Base-by-base conservation (phyloP, 2,329 filamentous ascomycete genomes). In the Didymella segeticola region DNA sequence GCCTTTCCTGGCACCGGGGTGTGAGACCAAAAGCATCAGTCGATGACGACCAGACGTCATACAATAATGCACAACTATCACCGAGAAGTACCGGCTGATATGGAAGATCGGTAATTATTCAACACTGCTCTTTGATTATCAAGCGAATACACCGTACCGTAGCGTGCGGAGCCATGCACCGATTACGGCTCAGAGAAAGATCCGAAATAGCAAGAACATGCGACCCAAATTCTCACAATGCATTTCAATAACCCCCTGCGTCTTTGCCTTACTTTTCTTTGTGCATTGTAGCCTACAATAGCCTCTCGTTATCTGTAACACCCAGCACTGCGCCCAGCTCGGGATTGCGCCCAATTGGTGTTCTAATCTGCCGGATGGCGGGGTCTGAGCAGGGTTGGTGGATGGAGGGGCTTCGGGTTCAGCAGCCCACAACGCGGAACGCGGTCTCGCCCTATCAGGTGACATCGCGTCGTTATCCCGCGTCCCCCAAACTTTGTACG, bases 1-100 rank as follows among this genome's bases (percentile, higher is more conserved):
- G 93, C 95, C 2, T 99, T 99, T 70, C 95, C 96, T 0, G 93
- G 93, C 20, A 98, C 96, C 20, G 90, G 90, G 26, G 79, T 87
- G 19, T 87, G 34, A 46, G 19, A 23, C 31, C 22, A 1, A 36
- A 7, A 12, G 22, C 9, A 33, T 2, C 2, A 14, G 11, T 10
- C 5, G 7, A 15, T 17, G 11, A 19, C 10, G 12, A 25, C 15
- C 20, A 27, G 29, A 38, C 38, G 26, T 43, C 49, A 52, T 22
- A n/a, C 17, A n/a, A 27, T 27, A 25, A 37, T 25, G 37, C 19
- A 19, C 12, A 25, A 25, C 23, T 8, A 9, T 25, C 12, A 27
- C 36, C 27, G 27, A 41, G 7, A 26, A 27, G 12, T n/a, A 23
- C 34, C 36, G 34, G 15, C 8, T 8, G 15, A 26, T 29, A 25